phyloP scores from a whole-genome alignment of 2,329 filamentous ascomycete species.

The Aspergillus luchuensis region DNA sequence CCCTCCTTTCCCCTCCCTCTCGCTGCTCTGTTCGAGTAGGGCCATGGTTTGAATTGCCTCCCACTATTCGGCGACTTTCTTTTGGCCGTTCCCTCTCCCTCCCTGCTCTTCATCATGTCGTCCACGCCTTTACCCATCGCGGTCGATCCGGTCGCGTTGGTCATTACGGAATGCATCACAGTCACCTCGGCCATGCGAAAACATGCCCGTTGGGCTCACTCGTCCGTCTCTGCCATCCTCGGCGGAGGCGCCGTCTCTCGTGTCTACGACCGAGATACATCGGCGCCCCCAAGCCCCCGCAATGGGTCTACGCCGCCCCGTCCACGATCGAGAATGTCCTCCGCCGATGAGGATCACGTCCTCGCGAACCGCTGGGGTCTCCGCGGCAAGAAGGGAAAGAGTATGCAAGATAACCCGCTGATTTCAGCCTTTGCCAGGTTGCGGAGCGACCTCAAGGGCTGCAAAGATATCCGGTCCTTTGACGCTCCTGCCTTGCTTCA shows the following conservation, averaged over 20 bases:
- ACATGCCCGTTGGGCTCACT: conserved; percentile 92
- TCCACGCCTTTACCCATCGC: conserved; percentile 67
- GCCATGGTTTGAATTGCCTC: conserved; percentile 25
- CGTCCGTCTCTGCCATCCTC: conserved; percentile 91
- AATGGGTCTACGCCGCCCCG: conserved; percentile 26
- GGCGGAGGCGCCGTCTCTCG: conserved; percentile 64
- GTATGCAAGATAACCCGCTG: conserved; percentile 94
- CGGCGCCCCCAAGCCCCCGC: conserved; percentile 40
- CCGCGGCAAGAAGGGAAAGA: conserved; percentile 92
- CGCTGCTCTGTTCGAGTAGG: conserved; percentile 7
- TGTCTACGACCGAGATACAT: conserved; percentile 46
- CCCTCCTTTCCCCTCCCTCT: background rate
- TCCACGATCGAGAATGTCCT: conserved; percentile 23
- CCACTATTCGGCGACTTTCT: conserved; percentile 15
- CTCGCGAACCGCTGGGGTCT: conserved; percentile 88
- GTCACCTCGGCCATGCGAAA: conserved; percentile 99
- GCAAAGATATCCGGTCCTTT: conserved; percentile 86
- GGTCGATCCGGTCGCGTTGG: conserved; percentile 85
- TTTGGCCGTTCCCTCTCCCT: conserved; percentile 17
- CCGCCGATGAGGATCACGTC: conserved; percentile 45
- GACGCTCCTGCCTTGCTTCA: conserved; percentile 87
- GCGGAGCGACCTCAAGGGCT: conserved; percentile 80
- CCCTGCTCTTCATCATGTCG: conserved; percentile 34
- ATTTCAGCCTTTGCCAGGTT: conserved; percentile 93
- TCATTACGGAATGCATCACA: conserved; percentile 98